Percentiles rank a stretch among this genome's conserved stretches.
Evolutionary conservation across 371 early-diverging fungal genomes (phyloP).

Genomic region (Umbelopsis sp.): DNA sequence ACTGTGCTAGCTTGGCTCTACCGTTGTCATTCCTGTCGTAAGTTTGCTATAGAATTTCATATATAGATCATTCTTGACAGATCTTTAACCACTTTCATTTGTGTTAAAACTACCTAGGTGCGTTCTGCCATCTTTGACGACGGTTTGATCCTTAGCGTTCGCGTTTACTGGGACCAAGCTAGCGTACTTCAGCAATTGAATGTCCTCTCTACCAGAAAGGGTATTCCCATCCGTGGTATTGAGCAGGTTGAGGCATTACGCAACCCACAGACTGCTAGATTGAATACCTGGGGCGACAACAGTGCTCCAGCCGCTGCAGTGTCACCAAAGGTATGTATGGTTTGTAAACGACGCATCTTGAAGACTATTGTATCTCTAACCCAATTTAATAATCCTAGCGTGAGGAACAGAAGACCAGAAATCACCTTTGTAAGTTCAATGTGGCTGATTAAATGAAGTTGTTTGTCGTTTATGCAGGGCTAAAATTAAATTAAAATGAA

Average conservation of each 20-base stretch:
- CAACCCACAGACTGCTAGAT: slow-evolving; percentile 24
- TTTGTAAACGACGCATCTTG: slow-evolving; percentile 16
- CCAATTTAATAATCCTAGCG: not conserved
- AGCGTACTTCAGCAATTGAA: slow-evolving; percentile 45
- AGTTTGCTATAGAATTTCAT: not conserved
- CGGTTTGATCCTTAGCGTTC: slow-evolving; percentile 35
- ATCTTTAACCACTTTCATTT: not conserved
- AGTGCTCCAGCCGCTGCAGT: not conserved
- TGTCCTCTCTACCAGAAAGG: slow-evolving; percentile 34
- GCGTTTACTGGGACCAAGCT: slow-evolving; percentile 53
- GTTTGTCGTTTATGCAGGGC: no score
- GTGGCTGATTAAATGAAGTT: not conserved
- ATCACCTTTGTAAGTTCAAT: slow-evolving; percentile 7
- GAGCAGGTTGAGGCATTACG: slow-evolving; percentile 36
- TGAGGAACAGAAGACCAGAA: slow-evolving; percentile 16
- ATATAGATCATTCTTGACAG: not conserved
- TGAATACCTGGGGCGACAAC: slow-evolving; percentile 26
- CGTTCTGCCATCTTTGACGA: slow-evolving; percentile 40
- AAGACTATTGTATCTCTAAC: not conserved
- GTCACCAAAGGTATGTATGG: slow-evolving; percentile 18
- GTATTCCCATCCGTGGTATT: slow-evolving; percentile 44
- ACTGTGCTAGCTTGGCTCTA: slow-evolving; percentile 34
- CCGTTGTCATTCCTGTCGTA: slow-evolving; percentile 42
- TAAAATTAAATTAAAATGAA: no score
- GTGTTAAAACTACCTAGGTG: slow-evolving; percentile 28